Percentiles rank a stretch among this genome's conserved stretches.
Conservation (phyloP, 2,329 filamentous ascomycete genomes). For the Ophiostoma angusticollis region DNA sequence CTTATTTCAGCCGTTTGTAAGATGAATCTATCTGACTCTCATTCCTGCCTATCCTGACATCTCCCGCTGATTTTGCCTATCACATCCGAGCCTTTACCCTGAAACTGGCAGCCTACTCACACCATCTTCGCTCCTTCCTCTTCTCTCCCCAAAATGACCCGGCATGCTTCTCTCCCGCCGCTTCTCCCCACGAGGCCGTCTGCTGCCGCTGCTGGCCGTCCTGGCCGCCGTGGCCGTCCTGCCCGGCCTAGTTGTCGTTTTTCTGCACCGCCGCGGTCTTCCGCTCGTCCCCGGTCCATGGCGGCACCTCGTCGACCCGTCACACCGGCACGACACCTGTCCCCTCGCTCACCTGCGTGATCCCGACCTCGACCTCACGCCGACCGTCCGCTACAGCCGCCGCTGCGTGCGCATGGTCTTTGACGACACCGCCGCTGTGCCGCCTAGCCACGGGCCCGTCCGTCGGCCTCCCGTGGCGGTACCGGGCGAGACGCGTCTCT, state of each 20-base stretch:
- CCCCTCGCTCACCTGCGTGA: constrained; percentile 16
- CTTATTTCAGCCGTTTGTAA: too few species aligned
- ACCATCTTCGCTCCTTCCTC: not conserved
- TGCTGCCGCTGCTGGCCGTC: not conserved
- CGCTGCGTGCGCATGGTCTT: constrained; percentile 20
- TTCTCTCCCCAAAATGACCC: not conserved
- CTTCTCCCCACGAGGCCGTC: constrained; percentile 4
- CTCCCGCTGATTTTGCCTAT: too few species aligned
- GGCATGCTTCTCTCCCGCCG: constrained; percentile 1
- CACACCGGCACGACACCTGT: too few species aligned
- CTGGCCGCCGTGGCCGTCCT: too few species aligned
- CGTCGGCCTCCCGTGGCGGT: not conserved
- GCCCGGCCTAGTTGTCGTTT: too few species aligned
- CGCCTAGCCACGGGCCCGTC: not conserved
- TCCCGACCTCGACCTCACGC: constrained; percentile 23
- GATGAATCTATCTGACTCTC: too few species aligned
- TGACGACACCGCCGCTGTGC: not conserved
- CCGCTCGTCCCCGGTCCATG: too few species aligned
- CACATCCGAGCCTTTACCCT: too few species aligned
- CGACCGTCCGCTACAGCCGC: constrained; percentile 30
- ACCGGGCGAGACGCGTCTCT: too few species aligned
- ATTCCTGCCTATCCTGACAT: too few species aligned
- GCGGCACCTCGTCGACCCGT: too few species aligned
- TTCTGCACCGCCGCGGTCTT: not conserved
- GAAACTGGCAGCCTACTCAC: not conserved